Percentiles rank a stretch among this genome's conserved stretches.
These are phyloP conservation scores for Mycena galericulata DNA, from an alignment of 768 basidiomycete genomes.

Conservation along the genomic window DNA sequence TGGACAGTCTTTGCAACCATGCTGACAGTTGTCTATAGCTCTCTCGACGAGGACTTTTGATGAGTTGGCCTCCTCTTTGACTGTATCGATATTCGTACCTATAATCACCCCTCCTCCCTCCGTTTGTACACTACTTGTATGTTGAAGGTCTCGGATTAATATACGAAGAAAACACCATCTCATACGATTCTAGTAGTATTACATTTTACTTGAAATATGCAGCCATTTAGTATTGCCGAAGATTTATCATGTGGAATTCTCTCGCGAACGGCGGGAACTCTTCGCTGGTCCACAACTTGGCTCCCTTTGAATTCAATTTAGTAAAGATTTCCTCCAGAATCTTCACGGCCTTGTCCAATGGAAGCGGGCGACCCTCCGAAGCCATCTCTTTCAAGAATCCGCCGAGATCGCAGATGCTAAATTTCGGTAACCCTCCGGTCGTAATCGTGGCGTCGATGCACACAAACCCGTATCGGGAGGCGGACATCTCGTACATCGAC, in stretches of 20 bases:
- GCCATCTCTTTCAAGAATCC: conserved; percentile 40
- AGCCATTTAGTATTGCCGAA: too few relatives aligned
- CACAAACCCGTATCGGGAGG: conserved; percentile 5
- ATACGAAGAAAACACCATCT: too few relatives aligned
- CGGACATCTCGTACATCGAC: background rate
- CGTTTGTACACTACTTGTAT: background rate
- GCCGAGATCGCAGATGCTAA: conserved; percentile 26
- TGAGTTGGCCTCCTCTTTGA: background rate
- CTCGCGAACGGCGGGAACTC: conserved; percentile 1
- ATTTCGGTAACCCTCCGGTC: conserved; percentile 4
- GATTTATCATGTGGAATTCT: background rate
- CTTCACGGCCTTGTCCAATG: conserved; percentile 33
- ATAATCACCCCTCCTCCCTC: too few relatives aligned
- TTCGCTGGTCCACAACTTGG: conserved; percentile 10
- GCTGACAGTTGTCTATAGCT: conserved; percentile 33
- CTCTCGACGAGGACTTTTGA: conserved; percentile 52
- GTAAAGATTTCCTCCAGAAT: conserved; percentile 30
- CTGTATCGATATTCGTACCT: background rate
- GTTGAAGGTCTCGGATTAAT: too few relatives aligned
- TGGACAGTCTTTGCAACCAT: background rate
- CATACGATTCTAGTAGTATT: too few relatives aligned
- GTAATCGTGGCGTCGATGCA: background rate
- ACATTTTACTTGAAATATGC: too few relatives aligned
- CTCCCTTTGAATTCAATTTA: background rate
- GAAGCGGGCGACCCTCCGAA: conserved; percentile 37